Base-by-base conservation (phyloP, 2,329 filamentous ascomycete genomes). In the Cercospora citrullina region DNA sequence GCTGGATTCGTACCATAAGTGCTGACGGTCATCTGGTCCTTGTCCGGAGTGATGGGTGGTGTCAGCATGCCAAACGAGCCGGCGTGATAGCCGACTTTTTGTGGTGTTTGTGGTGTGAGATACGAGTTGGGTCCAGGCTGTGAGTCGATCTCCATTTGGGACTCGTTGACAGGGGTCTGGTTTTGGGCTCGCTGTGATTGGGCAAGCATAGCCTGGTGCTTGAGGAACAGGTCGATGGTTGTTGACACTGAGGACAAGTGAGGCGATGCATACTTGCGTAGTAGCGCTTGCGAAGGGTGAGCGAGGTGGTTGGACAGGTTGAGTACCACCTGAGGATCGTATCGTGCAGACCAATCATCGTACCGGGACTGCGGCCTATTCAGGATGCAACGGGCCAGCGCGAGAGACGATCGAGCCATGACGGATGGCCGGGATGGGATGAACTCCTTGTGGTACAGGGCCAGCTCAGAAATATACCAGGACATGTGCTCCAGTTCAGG, bases 381-480 rank as follows among this genome's bases (percentile, higher is more conserved):
- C 10, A 98, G 87, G 71, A 99, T 93, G 77, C 92, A 94, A 71
- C 94, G 87, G 45, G 94, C 90, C 48, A 99, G 87, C 63, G 93
- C 93, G 65, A 98, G 85, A 10, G 94, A 93, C 53, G 93, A 91
- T 72, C 93, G 87, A 55, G 95, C 94, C 86, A 99, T 92, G 72
- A 94, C 90, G 0, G 94, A 97, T 21, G 95, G 93, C 77, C 91
- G 91, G 65, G 91, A 93, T 16, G 94, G 95, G 70, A 99, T 94
- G 76, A 99, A 99, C 73, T 98, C 95, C 77, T 94, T 91, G 84
- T 98, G 93, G 82, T 97, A 99, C 51, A 98, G 85, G 57, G 94
- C 92, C 75, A 98, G 94, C 83, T 99, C 95, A 77, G 92, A 90
- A 70, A 99, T 91, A 84, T 98, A 99, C 71, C 91, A 87, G 18